Percentiles rank a stretch among this genome's conserved stretches.
phyloP scores from a whole-genome alignment of 192 early-diverging fungal genomes.

The Backusella westeae region DNA sequence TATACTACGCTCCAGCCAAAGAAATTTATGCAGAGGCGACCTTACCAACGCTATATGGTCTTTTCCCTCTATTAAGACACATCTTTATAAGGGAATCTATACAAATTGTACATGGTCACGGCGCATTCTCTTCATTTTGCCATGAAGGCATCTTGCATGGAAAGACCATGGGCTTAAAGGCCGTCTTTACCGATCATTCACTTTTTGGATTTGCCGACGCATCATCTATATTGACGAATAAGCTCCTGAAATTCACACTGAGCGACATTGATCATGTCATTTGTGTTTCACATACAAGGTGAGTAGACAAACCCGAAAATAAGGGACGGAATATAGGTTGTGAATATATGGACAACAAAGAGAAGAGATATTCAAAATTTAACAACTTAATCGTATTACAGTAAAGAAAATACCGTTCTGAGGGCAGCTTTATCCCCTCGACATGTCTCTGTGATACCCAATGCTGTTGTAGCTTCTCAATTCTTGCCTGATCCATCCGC shows the following conservation, averaged over 20 bases:
- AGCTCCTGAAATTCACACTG: slow-evolving; percentile 94
- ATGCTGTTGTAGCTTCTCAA: slow-evolving; percentile 93
- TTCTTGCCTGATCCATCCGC: slow-evolving; percentile 81
- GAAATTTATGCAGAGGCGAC: slow-evolving; percentile 85
- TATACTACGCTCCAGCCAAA: slow-evolving; percentile 89
- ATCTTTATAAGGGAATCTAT: slow-evolving; percentile 91
- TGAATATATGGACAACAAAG: neutral
- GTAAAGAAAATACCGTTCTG: slow-evolving; percentile 98
- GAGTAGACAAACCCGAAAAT: neutral
- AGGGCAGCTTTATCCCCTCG: slow-evolving; percentile 86
- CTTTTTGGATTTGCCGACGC: slow-evolving; percentile 96
- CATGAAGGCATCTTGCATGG: slow-evolving; percentile 96
- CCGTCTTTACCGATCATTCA: slow-evolving; percentile 97
- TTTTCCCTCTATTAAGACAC: slow-evolving; percentile 90
- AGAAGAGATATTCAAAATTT: neutral
- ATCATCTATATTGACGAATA: slow-evolving; percentile 91
- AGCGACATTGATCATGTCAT: slow-evolving; percentile 98
- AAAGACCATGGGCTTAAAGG: slow-evolving; percentile 90
- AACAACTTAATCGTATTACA: slow-evolving; percentile 24
- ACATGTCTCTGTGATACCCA: slow-evolving; percentile 94
- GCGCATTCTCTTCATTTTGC: slow-evolving; percentile 91
- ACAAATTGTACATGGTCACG: slow-evolving; percentile 95
- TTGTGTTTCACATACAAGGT: slow-evolving; percentile 96
- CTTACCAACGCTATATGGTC: slow-evolving; percentile 86
- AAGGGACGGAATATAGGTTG: neutral